These are phyloP conservation scores for Penicillium maclennaniae DNA, from an alignment of 495 filamentous ascomycete species.

Conservation along the genomic window DNA sequence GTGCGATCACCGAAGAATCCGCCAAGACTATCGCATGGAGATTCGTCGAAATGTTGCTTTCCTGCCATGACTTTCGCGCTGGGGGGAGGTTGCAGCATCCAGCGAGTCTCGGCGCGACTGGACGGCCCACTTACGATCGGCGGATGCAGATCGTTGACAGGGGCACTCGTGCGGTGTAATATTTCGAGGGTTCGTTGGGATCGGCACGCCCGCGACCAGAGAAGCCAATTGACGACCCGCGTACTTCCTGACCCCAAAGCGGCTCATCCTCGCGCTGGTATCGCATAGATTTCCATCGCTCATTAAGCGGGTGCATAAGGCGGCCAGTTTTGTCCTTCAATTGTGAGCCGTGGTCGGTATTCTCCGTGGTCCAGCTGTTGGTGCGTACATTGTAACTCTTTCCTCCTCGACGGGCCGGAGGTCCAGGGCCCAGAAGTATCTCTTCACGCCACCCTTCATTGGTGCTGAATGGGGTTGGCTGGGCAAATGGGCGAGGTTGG, in stretches of 20 bases:
- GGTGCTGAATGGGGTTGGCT: constrained; percentile 76
- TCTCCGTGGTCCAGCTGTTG: constrained; percentile 51
- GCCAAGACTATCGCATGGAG: constrained; percentile 19
- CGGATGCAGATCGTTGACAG: constrained; percentile 82
- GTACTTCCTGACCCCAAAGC: constrained; percentile 62
- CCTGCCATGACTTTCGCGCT: constrained; percentile 82
- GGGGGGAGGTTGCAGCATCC: constrained; percentile 91
- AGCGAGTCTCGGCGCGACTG: constrained; percentile 64
- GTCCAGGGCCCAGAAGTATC: constrained; percentile 71
- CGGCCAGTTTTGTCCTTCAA: constrained; percentile 28
- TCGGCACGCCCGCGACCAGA: constrained; percentile 46
- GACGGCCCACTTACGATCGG: constrained; percentile 75
- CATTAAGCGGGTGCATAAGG: constrained; percentile 40
- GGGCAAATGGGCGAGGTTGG: constrained; percentile 68
- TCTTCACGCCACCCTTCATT: constrained; percentile 87
- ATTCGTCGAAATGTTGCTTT: constrained; percentile 54
- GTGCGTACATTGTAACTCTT: constrained; percentile 42
- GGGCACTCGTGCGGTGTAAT: constrained; percentile 69
- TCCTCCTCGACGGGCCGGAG: constrained; percentile 55
- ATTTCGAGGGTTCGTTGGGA: constrained; percentile 45
- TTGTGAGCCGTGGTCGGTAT: constrained; percentile 27
- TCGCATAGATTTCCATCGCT: constrained; percentile 67
- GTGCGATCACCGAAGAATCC: constrained; percentile 11
- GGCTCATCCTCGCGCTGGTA: constrained; percentile 85
- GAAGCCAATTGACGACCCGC: constrained; percentile 50